Evolutionary conservation across 805 yeast genomes (phyloP), one percentile per base, ranked within the genome.

Genomic region (Allodekkera sacchari): DNA sequence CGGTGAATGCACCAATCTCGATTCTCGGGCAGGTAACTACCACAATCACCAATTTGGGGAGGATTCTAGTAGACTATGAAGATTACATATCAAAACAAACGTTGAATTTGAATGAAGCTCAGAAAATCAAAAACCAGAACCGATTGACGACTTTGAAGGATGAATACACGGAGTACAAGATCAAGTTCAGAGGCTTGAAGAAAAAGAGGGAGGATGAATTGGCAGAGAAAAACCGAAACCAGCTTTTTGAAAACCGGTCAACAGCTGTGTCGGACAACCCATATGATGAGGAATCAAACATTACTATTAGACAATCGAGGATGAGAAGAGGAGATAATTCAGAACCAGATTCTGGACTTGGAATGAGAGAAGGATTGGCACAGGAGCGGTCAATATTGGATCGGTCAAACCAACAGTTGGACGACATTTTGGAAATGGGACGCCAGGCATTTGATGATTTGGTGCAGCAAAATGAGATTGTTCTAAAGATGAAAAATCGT

Each of bases 401-500:
- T 20, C 63, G 83, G 35, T 87, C 95, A 0, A 76, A 82, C 25
- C 76, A 76, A 33, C 95, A 84, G 51, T 61, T 92, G 38, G 98
- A 92, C 52, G 85, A 83, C 42, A 84, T 92, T 25, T 55, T 92
- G 26, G 96, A 83, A 47, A 81, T 84, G 79, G 97, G 96, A 2
- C 74, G 81, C 38, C 69, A 71, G 30, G 84, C 95, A 2, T 72
- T 85, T 42, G 94, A 83, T 31, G 95, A 88, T 50, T 63, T 92
- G 15, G 80, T 82, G 13, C 87, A 80, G 28, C 96, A 92, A 52
- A 83, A 84, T 53, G 80, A 78, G 46, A 66, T 78, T 18, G 64
- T 89, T 35, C 61, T 68, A 35, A 63, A 64, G 36, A 66, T 89
- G 19, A 84, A 80, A 41, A 57, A 64, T 26, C 72, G 67, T 41